phyloP scores from a whole-genome alignment of 305 asterid species.

The Rubia tinctorum region DNA sequence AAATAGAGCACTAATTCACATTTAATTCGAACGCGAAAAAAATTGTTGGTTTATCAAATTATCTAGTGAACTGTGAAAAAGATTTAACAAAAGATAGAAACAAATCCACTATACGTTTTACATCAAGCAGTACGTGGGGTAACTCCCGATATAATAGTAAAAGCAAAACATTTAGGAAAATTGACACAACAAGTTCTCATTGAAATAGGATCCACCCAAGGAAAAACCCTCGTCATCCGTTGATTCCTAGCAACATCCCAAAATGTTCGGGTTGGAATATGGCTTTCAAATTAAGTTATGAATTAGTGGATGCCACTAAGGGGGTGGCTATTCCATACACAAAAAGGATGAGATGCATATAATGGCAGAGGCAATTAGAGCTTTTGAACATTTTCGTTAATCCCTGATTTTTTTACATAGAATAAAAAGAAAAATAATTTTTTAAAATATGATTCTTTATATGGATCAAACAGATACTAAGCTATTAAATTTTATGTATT shows the following conservation, averaged over 20 bases:
- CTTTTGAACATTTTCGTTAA: background rate
- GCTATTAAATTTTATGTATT: no score
- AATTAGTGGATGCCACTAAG: background rate
- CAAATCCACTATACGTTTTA: no score
- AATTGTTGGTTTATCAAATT: background rate
- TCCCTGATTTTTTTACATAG: no score
- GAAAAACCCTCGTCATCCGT: no score
- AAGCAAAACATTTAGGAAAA: background rate
- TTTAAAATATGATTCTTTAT: no score
- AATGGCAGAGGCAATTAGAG: background rate
- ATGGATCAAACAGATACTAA: no score
- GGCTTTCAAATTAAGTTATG: background rate
- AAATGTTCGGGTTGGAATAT: background rate
- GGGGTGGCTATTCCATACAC: background rate
- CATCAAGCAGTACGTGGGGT: background rate
- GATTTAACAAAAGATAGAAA: background rate
- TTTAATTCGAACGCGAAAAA: no score
- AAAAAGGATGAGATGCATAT: background rate
- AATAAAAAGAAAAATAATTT: no score
- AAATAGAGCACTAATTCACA: no score
- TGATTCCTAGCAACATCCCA: no score
- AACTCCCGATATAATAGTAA: background rate
- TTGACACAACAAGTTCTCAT: no score
- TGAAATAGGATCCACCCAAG: no score
- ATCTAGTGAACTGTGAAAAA: background rate